Conservation (phyloP, 2,329 filamentous ascomycete species). For the Neonectria magnoliae region DNA sequence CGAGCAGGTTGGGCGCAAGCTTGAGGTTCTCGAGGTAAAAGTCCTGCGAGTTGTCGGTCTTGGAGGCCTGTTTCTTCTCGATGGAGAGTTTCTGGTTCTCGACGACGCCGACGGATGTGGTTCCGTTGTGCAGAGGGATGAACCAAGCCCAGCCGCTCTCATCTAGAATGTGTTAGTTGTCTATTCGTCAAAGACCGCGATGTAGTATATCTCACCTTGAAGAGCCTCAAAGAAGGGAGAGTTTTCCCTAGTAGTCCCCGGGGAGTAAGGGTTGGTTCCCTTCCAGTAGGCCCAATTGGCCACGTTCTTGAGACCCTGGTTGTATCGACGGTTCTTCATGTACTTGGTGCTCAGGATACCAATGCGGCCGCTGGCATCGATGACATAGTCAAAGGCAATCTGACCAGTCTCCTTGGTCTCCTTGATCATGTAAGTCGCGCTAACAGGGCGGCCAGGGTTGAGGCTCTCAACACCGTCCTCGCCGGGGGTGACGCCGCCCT, state of each 20-base stretch:
- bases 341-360: slow-evolving; percentile 60
- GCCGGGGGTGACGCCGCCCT: slow-evolving; percentile 6
- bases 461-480: slow-evolving; percentile 4
- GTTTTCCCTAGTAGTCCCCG: slow-evolving; percentile 48
- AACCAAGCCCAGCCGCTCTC: slow-evolving; percentile 61
- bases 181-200: background rate
- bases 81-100: slow-evolving; percentile 50
- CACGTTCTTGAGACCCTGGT: slow-evolving; percentile 59
- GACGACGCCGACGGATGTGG: slow-evolving; percentile 55
- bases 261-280: slow-evolving; percentile 44
- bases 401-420: slow-evolving; percentile 48
- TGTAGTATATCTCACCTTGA: slow-evolving; percentile 33
- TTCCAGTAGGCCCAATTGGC: slow-evolving; percentile 62
- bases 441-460: slow-evolving; percentile 46
- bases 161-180: slow-evolving; percentile 43
- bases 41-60: slow-evolving; percentile 30
- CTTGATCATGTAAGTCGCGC: slow-evolving; percentile 48
- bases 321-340: slow-evolving; percentile 58
- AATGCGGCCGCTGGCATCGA: slow-evolving; percentile 59
- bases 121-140: slow-evolving; percentile 61
- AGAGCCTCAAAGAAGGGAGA: slow-evolving; percentile 58
- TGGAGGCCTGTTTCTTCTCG: slow-evolving; percentile 47
- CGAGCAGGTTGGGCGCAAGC: slow-evolving; percentile 43
- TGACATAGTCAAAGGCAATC: slow-evolving; percentile 57
- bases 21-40: slow-evolving; percentile 50